Conservation (phyloP, 2,329 filamentous ascomycete genomes). For the Mariannaea sp. region DNA sequence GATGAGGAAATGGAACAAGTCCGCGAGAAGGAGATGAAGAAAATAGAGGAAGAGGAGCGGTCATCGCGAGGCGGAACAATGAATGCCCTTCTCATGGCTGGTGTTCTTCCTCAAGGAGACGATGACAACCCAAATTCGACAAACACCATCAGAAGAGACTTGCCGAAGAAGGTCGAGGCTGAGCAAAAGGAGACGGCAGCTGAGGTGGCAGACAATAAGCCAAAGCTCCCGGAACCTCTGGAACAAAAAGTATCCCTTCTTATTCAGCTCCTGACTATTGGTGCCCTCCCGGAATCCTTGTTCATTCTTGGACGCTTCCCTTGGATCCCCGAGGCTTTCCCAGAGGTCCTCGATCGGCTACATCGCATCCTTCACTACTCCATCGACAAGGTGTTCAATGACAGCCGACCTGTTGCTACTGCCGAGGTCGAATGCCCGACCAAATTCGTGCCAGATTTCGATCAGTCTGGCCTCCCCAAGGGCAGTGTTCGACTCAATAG, state of each 20-base stretch:
- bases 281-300: constrained; percentile 88
- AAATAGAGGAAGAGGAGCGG: constrained; percentile 78
- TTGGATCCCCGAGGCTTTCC: constrained; percentile 86
- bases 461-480: constrained; percentile 71
- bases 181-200: constrained; percentile 54
- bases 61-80: constrained; percentile 70
- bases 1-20: constrained; percentile 83
- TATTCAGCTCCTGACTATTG: constrained; percentile 84
- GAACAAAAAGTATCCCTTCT: constrained; percentile 90
- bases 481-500: constrained; percentile 68
- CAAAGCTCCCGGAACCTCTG: constrained; percentile 68
- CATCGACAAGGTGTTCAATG: constrained; percentile 71
- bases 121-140: constrained; percentile 70
- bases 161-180: constrained; percentile 55
- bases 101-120: constrained; percentile 67
- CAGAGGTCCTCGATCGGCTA: constrained; percentile 78
- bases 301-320: constrained; percentile 92
- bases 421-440: constrained; percentile 44
- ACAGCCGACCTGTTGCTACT: constrained; percentile 47
- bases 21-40: constrained; percentile 70
- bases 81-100: constrained; percentile 88
- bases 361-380: constrained; percentile 86
- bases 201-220: constrained; percentile 53
- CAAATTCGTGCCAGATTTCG: constrained; percentile 55
- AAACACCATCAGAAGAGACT: constrained; percentile 55